Percentiles rank a stretch among this genome's conserved stretches.
Conservation (phyloP, 805 yeast species). For the Kregervanrija fluxuum region DNA sequence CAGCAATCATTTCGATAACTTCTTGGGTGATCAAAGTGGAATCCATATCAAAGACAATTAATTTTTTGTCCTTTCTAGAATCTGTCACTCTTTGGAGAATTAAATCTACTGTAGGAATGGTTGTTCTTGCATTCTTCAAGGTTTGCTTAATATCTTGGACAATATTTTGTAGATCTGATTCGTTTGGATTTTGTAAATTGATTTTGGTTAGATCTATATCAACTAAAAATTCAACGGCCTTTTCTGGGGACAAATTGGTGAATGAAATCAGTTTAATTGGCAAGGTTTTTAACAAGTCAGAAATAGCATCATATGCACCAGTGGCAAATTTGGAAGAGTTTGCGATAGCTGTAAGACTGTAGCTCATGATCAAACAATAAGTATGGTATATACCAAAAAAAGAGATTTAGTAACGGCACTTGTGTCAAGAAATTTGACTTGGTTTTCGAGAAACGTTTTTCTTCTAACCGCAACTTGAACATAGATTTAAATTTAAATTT, state of each 20-base stretch:
- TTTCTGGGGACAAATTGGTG: conserved; percentile 25
- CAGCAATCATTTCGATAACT: conserved; percentile 93
- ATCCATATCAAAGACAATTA: conserved; percentile 95
- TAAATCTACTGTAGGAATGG: conserved; percentile 31
- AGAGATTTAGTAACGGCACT: neutral
- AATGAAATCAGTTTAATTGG: conserved; percentile 25
- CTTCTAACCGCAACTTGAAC: neutral
- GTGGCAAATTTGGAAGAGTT: conserved; percentile 16
- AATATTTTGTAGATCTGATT: conserved; percentile 13
- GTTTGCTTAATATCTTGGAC: conserved; percentile 8
- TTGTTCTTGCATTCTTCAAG: conserved; percentile 15
- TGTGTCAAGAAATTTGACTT: no score
- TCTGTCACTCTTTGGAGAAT: conserved; percentile 31
- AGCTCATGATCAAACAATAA: conserved; percentile 13
- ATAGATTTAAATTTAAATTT: neutral
- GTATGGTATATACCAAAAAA: neutral
- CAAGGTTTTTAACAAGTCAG: conserved; percentile 20
- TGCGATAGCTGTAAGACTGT: conserved; percentile 27
- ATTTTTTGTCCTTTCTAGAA: conserved; percentile 35
- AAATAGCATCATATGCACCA: conserved; percentile 16
- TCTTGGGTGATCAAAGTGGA: conserved; percentile 94
- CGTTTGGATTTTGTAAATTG: conserved; percentile 2
- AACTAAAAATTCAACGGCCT: conserved; percentile 33
- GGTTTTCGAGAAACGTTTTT: no score
- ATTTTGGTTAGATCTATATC: conserved; percentile 16